phyloP scores from a whole-genome alignment of 2,329 filamentous ascomycete genomes.

The Verticillium tricorpus region DNA sequence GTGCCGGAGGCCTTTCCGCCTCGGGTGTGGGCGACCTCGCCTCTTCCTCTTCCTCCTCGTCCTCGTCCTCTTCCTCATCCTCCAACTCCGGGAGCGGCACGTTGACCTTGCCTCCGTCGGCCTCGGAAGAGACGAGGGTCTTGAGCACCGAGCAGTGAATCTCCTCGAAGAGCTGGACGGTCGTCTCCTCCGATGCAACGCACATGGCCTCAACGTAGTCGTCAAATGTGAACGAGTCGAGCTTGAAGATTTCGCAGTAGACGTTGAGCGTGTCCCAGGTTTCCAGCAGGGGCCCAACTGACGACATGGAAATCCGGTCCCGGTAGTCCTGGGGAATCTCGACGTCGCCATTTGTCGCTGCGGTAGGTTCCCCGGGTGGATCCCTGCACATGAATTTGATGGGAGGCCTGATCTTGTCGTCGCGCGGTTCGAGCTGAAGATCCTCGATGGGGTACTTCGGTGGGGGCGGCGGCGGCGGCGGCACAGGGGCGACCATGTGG shows the following conservation, averaged over 20 bases:
- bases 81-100: conserved; percentile 73
- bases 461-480: conserved; percentile 62
- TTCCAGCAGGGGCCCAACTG: conserved; percentile 80
- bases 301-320: conserved; percentile 71
- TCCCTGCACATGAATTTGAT: conserved; percentile 74
- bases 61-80: conserved; percentile 64
- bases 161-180: conserved; percentile 84
- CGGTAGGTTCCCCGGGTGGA: conserved; percentile 44
- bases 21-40: conserved; percentile 57
- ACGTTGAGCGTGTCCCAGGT: conserved; percentile 97
- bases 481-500: conserved; percentile 28
- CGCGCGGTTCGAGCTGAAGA: conserved; percentile 69
- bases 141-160: conserved; percentile 90
- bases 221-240: conserved; percentile 97
- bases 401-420: conserved; percentile 63
- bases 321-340: conserved; percentile 32
- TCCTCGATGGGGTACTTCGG: conserved; percentile 97
- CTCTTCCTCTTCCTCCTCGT: conserved; percentile 54
- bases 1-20: conserved; percentile 61
- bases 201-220: conserved; percentile 88
- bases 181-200: conserved; percentile 66
- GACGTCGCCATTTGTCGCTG: conserved; percentile 1
- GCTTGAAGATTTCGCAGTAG: conserved; percentile 89
- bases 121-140: conserved; percentile 71
- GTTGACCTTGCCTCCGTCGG: conserved; percentile 73